phyloP scores from a whole-genome alignment of 169 alveolate species.

The Hepatocystis sp. region DNA sequence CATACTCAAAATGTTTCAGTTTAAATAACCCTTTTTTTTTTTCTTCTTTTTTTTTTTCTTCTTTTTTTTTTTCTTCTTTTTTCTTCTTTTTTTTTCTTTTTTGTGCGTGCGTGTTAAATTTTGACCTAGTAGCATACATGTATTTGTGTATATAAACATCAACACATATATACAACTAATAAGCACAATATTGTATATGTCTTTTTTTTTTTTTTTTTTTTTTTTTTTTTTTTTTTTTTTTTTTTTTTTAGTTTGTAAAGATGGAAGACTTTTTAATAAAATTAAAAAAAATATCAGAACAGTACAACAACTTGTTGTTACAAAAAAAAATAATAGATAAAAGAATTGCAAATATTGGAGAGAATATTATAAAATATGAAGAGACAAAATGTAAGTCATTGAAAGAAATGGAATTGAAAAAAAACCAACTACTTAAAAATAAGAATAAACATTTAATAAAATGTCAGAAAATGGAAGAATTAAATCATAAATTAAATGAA shows the following conservation, averaged over 20 bases:
- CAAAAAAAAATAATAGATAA: slow-evolving; percentile 66
- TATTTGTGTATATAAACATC: too few species aligned
- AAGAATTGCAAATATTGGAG: slow-evolving; percentile 32
- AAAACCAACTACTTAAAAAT: slow-evolving; percentile 43
- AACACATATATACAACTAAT: not conserved
- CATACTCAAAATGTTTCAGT: too few species aligned
- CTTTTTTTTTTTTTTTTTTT: too few species aligned
- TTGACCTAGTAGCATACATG: too few species aligned
- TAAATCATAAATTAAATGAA: slow-evolving; percentile 51
- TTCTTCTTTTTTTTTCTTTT: too few species aligned
- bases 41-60: too few species aligned
- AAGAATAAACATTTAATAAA: slow-evolving; percentile 53
- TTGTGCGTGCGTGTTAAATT: too few species aligned
- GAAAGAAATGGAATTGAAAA: slow-evolving; percentile 47
- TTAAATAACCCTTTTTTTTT: too few species aligned
- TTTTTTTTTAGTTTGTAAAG: slow-evolving; percentile 10
- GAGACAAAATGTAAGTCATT: slow-evolving; percentile 32
- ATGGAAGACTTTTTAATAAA: slow-evolving; percentile 54
- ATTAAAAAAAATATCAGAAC: slow-evolving; percentile 59
- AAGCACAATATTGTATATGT: not conserved
- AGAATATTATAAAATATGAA: slow-evolving; percentile 51
- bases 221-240: too few species aligned
- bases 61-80: too few species aligned
- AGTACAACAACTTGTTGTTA: slow-evolving; percentile 52
- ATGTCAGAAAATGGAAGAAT: slow-evolving; percentile 72